Base-by-base conservation (phyloP, 1,284 basidiomycete genomes). In the Kalmanozyma brasiliensis region DNA sequence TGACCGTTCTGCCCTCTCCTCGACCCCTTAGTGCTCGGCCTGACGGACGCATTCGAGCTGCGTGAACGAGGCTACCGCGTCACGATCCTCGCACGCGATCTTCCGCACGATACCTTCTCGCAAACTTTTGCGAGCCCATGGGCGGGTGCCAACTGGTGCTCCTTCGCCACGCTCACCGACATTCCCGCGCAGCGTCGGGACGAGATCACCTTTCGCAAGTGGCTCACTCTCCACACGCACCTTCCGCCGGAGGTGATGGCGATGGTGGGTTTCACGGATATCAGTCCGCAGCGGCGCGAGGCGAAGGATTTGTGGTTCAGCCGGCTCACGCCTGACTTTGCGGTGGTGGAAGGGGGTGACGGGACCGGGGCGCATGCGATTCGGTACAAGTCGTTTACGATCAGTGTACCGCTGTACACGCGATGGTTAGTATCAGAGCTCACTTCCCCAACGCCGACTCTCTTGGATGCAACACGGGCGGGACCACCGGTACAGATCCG, bases 91-190 rank as follows among this genome's bases (percentile, higher is more conserved):
- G 90, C 89, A 2, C 84, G 88, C 38, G 89, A 91, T 64, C 83
- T 89, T 65, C 89, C 89, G 0, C 84, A 86, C 46, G 89, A 90
- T 79, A 74, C 85, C 22, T 82, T 85, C 49, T 87, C 86, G 1
- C 86, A 87, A 46, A 85, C 83, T 0, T 90, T 89, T 80, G 87
- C 89, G 0, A 87, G 85, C 58, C 89, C 90, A 0, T 91, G 90
- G 87, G 89, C 89, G 86, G 89, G 89, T 19, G 88, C 88, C 33
- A 88, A 89, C 78, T 90, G 88, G 88, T 86, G 86, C 16, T 87
- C 89, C 4, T 86, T 86, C 85, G 43, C 85, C 82, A 49, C 84
- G 85, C 65, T 44, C 52, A 69, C 33, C 76, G 61, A 65, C 29
- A 57, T 49, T 16, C 23, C 49, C 2, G 40, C 53, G 1, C 63